Percentiles rank a stretch among this genome's conserved stretches.
These are phyloP conservation scores for Aspergillus calidoustus DNA, from an alignment of 2,329 filamentous ascomycete genomes.

Conservation along the genomic window DNA sequence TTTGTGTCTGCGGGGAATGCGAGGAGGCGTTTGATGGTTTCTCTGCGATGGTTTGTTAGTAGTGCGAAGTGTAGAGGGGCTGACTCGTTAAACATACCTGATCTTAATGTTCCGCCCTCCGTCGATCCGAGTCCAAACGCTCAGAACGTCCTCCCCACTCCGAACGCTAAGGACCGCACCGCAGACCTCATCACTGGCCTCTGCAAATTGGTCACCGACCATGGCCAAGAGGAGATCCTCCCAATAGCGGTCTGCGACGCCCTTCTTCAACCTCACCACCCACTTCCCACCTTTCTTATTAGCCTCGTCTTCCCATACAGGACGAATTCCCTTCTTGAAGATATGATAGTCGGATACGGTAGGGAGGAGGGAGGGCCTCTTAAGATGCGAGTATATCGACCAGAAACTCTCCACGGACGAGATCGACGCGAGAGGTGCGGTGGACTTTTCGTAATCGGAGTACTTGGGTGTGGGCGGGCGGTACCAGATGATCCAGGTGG, in stretches of 20 bases:
- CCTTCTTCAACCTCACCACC: conserved; percentile 96
- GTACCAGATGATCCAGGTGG: conserved; percentile 97
- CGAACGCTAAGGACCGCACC: conserved; percentile 92
- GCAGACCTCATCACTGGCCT: conserved; percentile 92
- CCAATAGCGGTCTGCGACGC: conserved; percentile 95
- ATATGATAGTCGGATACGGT: conserved; percentile 97
- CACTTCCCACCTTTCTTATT: conserved; percentile 97
- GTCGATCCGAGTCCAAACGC: conserved; percentile 95
- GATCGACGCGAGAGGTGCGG: conserved; percentile 82
- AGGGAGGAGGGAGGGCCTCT: conserved; percentile 83
- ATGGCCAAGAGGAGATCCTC: conserved; percentile 90
- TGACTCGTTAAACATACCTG: conserved; percentile 60
- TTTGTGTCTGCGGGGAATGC: conserved; percentile 85
- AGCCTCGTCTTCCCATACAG: conserved; percentile 98
- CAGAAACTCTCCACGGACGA: conserved; percentile 89
- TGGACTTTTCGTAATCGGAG: conserved; percentile 97
- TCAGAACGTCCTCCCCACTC: conserved; percentile 95
- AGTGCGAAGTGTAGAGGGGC: not conserved
- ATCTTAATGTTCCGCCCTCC: conserved; percentile 95
- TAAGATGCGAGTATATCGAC: conserved; percentile 84
- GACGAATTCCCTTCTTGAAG: conserved; percentile 94
- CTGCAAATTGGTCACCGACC: conserved; percentile 90
- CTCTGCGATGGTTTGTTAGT: conserved; percentile 56
- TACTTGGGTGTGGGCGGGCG: conserved; percentile 95
- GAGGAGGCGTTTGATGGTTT: conserved; percentile 91